Evolutionary conservation across 2,329 filamentous ascomycete genomes (phyloP).

Genomic region (Aspergillus jensenii): DNA sequence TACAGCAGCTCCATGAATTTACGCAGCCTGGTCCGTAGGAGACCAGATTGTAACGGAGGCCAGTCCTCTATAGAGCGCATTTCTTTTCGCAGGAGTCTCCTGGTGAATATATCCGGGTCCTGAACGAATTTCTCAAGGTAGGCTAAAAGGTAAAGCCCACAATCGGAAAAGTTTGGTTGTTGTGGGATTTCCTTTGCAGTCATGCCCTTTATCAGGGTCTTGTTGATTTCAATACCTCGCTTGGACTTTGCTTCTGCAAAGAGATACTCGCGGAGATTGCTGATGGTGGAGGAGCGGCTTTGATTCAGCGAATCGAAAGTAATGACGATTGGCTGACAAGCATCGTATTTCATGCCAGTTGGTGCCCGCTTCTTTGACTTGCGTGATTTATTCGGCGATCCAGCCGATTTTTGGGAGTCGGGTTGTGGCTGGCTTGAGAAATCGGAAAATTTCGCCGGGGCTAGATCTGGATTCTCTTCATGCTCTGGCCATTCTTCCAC

Average conservation of each 20-base stretch:
- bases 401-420: slow-evolving; percentile 9
- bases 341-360: slow-evolving; percentile 44
- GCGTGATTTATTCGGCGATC: slow-evolving; percentile 14
- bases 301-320: slow-evolving; percentile 82
- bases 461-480: slow-evolving; percentile 24
- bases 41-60: slow-evolving; percentile 53
- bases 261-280: slow-evolving; percentile 73
- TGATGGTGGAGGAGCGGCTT: slow-evolving; percentile 63
- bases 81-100: slow-evolving; percentile 64
- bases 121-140: slow-evolving; percentile 82
- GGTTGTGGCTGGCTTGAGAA: slow-evolving; percentile 12
- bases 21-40: slow-evolving; percentile 66
- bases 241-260: slow-evolving; percentile 69
- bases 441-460: slow-evolving; percentile 18
- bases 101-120: slow-evolving; percentile 69
- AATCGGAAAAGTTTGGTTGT: slow-evolving; percentile 85
- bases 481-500: slow-evolving; percentile 31
- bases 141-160: slow-evolving; percentile 80
- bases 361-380: slow-evolving; percentile 30
- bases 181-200: slow-evolving; percentile 73
- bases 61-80: slow-evolving; percentile 59
- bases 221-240: slow-evolving; percentile 48
- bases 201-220: slow-evolving; percentile 56
- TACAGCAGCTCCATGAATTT: slow-evolving; percentile 65
- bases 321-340: slow-evolving; percentile 68